Base-by-base conservation (phyloP, 2,329 filamentous ascomycete genomes). In the Coleophoma crateriformis region DNA sequence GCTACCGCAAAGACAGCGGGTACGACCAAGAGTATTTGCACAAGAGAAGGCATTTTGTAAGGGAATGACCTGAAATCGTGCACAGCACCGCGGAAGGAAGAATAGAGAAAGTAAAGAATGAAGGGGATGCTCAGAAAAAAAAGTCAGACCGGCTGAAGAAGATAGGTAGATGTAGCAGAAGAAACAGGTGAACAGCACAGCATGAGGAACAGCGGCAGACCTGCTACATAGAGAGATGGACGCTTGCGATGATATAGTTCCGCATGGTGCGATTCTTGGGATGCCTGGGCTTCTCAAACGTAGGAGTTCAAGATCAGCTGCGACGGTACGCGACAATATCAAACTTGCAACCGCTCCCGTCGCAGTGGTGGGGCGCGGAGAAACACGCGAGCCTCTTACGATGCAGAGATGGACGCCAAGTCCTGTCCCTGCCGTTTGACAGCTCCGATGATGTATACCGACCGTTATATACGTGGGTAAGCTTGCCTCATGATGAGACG, bases 41-140 rank as follows among this genome's bases (percentile, higher is more conserved):
- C 33, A 27, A 56, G 19, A 27, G 54, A 56, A 52, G 51, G 51
- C 54, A 56, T 56, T 15, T 49, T 54, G 46, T 17, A 14, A 22
- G 39, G 14, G 45, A 41, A 19, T 48, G 40, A 32, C 33, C 13
- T 33, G 42, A 20, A 50, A 41, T 33, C 33, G 45, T 53, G 45
- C 45, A 51, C 46, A 50, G 46, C 49, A 51, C 45, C 12, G n/a
- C 12, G 39, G 37, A 34, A 38, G 50, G 20, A 44, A 45, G 39
- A 45, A n/a, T 41, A 39, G 34, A 54, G 20, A 47, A 44, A 41
- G 45, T 15, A 44, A 34, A 32, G 41, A 52, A 52, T 41, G 50
- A 49, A 50, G 2, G 14, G 17, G 13, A 46, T 41, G 19, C 15
- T 20, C 39, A 47, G 33, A 47, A 49, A 15, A 49, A 15, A 15